Base-by-base conservation (phyloP, 805 yeast species). In the Kurtzmaniella cleridarum region DNA sequence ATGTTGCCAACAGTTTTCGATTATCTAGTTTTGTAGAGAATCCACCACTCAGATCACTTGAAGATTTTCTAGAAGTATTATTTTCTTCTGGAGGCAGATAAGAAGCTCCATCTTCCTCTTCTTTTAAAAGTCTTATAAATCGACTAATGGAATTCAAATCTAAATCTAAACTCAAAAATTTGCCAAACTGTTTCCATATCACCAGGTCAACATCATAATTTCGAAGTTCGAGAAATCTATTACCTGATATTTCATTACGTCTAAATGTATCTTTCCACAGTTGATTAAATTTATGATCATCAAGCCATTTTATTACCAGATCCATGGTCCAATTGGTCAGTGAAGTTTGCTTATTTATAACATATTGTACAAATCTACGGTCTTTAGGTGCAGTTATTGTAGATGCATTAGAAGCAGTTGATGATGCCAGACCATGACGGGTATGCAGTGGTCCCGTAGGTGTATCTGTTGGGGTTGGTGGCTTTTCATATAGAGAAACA, bases 191-290 rank as follows among this genome's bases (percentile, higher is more conserved):
- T 57, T 66, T 63, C 66, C 87, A 73, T 23, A 77, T 60, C 27
- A 55, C 46, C 4, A 70, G 63, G 27, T 58, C 53, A 7, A 48
- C 72, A 32, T 81, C 86, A 54, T 83, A 84, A 32, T 81, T 85
- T 35, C 79, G 73, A 47, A 89, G 63, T 36, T 75, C 79, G 17
- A 88, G 57, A 49, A 89, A 88, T 20, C 73, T 64, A 34, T 76
- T 73, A 0, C 89, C 88, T 8, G 70, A 63, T 2, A 89, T 65
- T 36, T 76, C 75, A 43, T 78, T 69, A 32, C 69, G 68, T 30
- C 63, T 62, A 57, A 89, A 84, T 13, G 79, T 73, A 3, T 68
- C 74, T n/a, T 74, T 65, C 96, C 96, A 89, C 11, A 81, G 66
- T 3, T 71, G 75, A 47, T 83, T 82, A 59, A 89, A 89, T 15